Evolutionary conservation across 148 eudicot genomes (phyloP), one percentile per base, ranked within the genome.

Genomic region (Limonium bicolor): DNA sequence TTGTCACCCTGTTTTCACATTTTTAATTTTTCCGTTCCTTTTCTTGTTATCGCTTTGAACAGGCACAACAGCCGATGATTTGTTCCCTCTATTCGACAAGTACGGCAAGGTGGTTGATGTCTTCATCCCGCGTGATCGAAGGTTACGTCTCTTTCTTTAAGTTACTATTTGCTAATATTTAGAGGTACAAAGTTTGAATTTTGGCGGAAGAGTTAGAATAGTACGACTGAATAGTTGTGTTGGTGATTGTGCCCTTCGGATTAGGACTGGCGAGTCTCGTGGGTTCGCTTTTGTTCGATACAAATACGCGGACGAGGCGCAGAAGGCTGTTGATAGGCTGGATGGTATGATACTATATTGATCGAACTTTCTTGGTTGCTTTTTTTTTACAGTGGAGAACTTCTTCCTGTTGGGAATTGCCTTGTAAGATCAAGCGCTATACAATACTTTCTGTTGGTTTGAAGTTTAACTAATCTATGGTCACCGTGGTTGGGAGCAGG

Each of bases 231-330:
- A n/a, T n/a, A n/a, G n/a, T n/a, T n/a, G n/a, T n/a, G n/a, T n/a
- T n/a, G n/a, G n/a, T n/a, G n/a, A n/a, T n/a, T n/a, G n/a, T n/a
- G n/a, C n/a, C n/a, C n/a, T n/a, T 23, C 7, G 26, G 70, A 66
- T 19, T 37, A 90, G 95, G 79, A 90, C 95, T 51, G 95, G 97
- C 2, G 87, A 90, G 26, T 90, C 97, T 0, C 77, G 97, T 11
- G 95, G 95, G 9, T 90, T 84, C 56, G 95, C 97, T 0, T 90
- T 90, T 90, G 97, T 90, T 29, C 72, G 97, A 0, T 77, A 72
- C 58, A 77, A 72, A 51, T 69, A 77, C 46, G 62, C 59, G 35
- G 84, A 77, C 48, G 84, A 77, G 50, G 84, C 84, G 0, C 61
- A 59, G 10, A 69, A 60, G 58, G 84, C 84, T 48, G 84, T 77